Percentiles rank a stretch among this genome's conserved stretches.
phyloP scores from a whole-genome alignment of 2,329 filamentous ascomycete species.

The Periconia macrospinosa region DNA sequence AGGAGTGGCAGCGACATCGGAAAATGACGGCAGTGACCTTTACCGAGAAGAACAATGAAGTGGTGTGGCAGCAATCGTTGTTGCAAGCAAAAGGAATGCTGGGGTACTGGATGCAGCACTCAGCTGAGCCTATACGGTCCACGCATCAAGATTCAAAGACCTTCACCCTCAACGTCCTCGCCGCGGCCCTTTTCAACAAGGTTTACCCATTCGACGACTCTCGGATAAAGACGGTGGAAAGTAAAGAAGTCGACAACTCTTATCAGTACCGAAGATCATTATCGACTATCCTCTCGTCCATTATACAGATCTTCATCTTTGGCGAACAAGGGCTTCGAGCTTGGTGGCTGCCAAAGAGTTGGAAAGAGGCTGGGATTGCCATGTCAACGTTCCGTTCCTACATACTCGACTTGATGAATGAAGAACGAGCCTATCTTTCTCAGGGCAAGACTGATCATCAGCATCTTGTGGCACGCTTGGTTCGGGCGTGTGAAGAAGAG shows the following conservation, averaged over 20 bases:
- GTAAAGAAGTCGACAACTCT: slow-evolving; percentile 2
- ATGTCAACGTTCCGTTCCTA: slow-evolving; percentile 12
- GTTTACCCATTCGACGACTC: slow-evolving; percentile 12
- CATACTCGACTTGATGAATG: slow-evolving; percentile 5
- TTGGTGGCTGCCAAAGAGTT: slow-evolving; percentile 13
- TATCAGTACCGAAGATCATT: slow-evolving; percentile 13
- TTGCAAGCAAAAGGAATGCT: slow-evolving; percentile 19
- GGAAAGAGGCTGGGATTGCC: slow-evolving; percentile 9
- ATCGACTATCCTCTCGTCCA: slow-evolving; percentile 7
- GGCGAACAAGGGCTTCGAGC: slow-evolving; percentile 9
- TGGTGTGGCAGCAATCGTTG: slow-evolving; percentile 25
- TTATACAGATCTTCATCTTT: slow-evolving; percentile 15
- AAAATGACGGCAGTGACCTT: slow-evolving; percentile 27
- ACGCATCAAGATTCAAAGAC: slow-evolving; percentile 6
- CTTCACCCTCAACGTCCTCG: slow-evolving; percentile 18
- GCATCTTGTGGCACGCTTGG: slow-evolving; percentile 5
- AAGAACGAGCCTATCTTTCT: background rate
- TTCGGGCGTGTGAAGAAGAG: slow-evolving; percentile 2
- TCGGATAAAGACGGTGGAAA: background rate
- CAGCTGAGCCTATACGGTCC: slow-evolving; percentile 1
- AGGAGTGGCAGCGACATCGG: slow-evolving; percentile 29
- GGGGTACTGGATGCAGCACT: slow-evolving; percentile 14
- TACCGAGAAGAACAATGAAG: slow-evolving; percentile 28
- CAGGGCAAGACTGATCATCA: slow-evolving; percentile 3
- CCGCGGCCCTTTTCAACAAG: slow-evolving; percentile 14